phyloP scores from a whole-genome alignment of 192 early-diverging fungal species.

The Podochytrium sp. region DNA sequence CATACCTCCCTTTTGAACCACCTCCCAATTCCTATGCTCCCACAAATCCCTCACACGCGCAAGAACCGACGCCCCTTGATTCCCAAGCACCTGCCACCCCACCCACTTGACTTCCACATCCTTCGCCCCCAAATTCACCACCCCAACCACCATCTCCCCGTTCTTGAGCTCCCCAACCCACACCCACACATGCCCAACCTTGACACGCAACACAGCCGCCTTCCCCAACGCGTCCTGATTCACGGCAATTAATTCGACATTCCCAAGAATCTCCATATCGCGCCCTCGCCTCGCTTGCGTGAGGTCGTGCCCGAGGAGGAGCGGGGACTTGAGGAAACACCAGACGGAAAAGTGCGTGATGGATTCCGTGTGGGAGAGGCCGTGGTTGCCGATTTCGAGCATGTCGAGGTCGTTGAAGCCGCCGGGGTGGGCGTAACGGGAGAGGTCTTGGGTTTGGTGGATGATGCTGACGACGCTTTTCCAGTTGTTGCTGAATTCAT shows the following conservation, averaged over 20 bases:
- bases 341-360: conserved; percentile 59
- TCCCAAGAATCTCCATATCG: conserved; percentile 42
- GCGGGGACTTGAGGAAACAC: conserved; percentile 59
- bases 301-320: conserved; percentile 62
- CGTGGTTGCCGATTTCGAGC: conserved; percentile 57
- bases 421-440: neutral
- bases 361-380: conserved; percentile 46
- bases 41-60: no score
- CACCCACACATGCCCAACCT: conserved; percentile 22
- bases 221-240: conserved; percentile 62
- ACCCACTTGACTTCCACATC: no score
- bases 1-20: no score
- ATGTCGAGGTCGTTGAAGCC: conserved; percentile 59
- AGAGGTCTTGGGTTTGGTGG: conserved; percentile 12
- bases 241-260: conserved; percentile 58
- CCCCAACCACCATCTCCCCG: conserved; percentile 20
- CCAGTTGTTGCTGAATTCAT: neutral
- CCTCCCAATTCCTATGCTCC: no score
- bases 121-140: no score
- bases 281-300: no score
- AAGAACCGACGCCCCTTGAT: no score
- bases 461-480: conserved; percentile 35
- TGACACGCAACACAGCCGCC: conserved; percentile 24
- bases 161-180: conserved; percentile 33
- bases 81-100: no score